Base-by-base conservation (phyloP, 768 basidiomycete species). In the Pholiota conissans region DNA sequence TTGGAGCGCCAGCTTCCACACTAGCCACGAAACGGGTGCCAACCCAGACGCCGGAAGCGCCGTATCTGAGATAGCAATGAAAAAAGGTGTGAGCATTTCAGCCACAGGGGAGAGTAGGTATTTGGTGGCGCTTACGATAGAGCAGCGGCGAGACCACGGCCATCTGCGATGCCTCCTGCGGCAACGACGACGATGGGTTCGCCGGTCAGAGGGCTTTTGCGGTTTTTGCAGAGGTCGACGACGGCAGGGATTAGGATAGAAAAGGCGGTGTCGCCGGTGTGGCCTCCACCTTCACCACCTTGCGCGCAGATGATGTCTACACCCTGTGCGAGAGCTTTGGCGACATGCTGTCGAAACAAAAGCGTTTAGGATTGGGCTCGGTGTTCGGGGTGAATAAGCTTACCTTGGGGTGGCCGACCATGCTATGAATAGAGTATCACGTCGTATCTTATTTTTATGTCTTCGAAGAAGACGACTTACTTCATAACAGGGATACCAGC, bases 221-320 rank as follows among this genome's bases (percentile, higher is more conserved):
- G 74, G 61, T 76, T 73, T 66, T 81, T 84, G 73, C 87, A 91
- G n/a, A 87, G 67, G 69, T 94, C 93, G 46, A 93, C 90, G 51
- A 86, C 84, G 0, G 88, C 84, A 8, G 92, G 93, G 50, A 93
- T 89, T 28, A 95, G 82, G 60, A 94, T 81, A 10, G 89, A 90
- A 68, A 90, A 90, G 1, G 90, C 81, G 10, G 82, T 90, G 53
- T 91, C 88, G 37, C 93, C 91, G 0, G 93, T 93, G 73, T 94
- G 93, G 11, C 92, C 93, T 26, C 93, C 92, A 18, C 91, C 93
- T 71, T 93, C 92, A 16, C 90, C 91, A 30, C 89, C 90, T 69
- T 91, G 91, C 1, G 90, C 92, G 67, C 93, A 92, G 47, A 95
- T 93, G 59, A 95, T 84, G 63, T 95, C 93, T 14, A 93, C 91